These are phyloP conservation scores for Calvatia gigantea DNA, from an alignment of 768 basidiomycete genomes.

Conservation along the genomic window DNA sequence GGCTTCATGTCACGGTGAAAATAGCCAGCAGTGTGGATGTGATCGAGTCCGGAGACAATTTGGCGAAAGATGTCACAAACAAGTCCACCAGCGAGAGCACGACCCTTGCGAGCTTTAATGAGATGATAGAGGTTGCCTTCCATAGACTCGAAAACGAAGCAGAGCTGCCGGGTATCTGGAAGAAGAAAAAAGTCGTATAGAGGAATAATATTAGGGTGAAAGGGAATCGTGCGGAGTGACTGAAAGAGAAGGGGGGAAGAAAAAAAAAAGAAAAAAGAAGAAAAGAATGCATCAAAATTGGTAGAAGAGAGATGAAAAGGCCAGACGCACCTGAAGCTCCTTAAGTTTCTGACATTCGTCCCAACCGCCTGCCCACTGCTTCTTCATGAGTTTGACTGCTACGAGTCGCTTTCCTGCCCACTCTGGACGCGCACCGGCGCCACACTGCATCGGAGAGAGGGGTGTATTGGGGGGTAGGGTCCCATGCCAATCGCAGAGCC, in stretches of 20 bases:
- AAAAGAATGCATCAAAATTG: too few relatives aligned
- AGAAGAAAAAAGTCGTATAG: constrained; percentile 98
- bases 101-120: constrained; percentile 94
- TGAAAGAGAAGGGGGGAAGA: constrained; percentile 27
- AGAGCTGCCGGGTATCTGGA: constrained; percentile 93
- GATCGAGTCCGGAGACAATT: constrained; percentile 84
- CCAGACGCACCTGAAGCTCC: constrained; percentile 79
- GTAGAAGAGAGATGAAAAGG: constrained; percentile 13
- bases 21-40: constrained; percentile 90
- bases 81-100: constrained; percentile 94
- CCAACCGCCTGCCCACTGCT: constrained; percentile 97
- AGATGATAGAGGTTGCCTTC: constrained; percentile 99
- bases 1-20: constrained; percentile 99
- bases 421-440: constrained; percentile 87
- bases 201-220: constrained; percentile 97
- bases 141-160: constrained; percentile 99
- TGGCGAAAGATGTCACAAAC: constrained; percentile 94
- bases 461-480: constrained; percentile 88
- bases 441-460: constrained; percentile 93
- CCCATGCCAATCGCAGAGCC: constrained; percentile 99
- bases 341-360: constrained; percentile 93
- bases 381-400: constrained; percentile 98
- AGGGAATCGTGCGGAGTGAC: constrained; percentile 92
- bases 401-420: constrained; percentile 94
- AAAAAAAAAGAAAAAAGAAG: constrained; percentile 14